Base-by-base conservation (phyloP, 345 rosid species). In the Alliaria petiolata region DNA sequence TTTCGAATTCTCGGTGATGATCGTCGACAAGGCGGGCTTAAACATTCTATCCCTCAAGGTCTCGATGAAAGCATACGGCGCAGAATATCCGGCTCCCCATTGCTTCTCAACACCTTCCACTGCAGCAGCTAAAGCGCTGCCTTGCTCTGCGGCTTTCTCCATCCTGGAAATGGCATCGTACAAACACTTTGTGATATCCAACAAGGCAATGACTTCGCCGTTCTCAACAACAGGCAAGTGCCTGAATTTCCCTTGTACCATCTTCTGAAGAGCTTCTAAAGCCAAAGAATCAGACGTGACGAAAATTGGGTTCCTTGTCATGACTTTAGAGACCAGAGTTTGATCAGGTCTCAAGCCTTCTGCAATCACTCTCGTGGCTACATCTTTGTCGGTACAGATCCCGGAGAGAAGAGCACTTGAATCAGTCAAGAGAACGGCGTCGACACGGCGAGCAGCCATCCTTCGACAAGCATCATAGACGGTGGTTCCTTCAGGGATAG, bases 141-240 rank as follows among this genome's bases (percentile, higher is more conserved):
- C 97, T 72, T 92, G 93, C 82, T 95, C 99, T 14, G 93, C 98
- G 61, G 93, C 97, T 86, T 92, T 95, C 82, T 95, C 99, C 99
- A 92, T 86, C 75, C 91, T 86, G 6, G 99, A 84, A 61, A 95
- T 95, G 16, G 99, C 99, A 84, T 95, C 98, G 47, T 92, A 95
- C 3, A 95, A 81, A 80, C 99, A 95, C 81, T 84, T 95, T 6
- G 99, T 88, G 47, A 95, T 95, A 78, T 95, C 99, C 79, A 95
- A 78, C 82, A 95, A 53, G 4, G 99, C 99, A 76, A 92, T 90
- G 53, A 95, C 99, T 83, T 95, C 98, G 44, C 98, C 99, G 42
- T 88, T 92, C 84, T 95, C 99, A 22, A 95, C 99, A 62, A 95
- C 99, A 47, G 99, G 99, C 57, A 95, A 95, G 39, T 95, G 98